These are phyloP conservation scores for Capsella bursapastoris DNA, from an alignment of 345 rosid species.

Conservation along the genomic window DNA sequence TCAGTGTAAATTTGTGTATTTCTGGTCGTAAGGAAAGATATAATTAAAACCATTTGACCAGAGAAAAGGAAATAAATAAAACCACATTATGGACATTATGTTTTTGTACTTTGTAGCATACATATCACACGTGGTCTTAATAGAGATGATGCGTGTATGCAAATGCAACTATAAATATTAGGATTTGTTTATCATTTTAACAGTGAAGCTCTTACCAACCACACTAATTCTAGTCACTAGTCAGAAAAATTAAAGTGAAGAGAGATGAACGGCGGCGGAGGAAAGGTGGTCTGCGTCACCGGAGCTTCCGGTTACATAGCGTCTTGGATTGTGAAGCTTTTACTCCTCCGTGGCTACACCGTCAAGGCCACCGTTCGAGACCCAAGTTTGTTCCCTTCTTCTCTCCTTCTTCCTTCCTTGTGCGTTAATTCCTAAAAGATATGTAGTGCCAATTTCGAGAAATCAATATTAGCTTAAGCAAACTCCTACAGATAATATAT, in stretches of 20 bases:
- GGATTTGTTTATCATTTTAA: neutral
- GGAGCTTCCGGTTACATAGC: slow-evolving; percentile 59
- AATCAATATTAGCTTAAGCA: neutral
- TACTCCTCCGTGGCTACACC: slow-evolving; percentile 51
- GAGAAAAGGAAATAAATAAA: no score
- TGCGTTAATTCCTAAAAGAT: no score
- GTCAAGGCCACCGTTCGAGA: slow-evolving; percentile 52
- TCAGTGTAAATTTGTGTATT: no score
- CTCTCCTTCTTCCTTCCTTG: neutral
- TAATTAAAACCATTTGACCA: no score
- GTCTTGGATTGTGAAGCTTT: slow-evolving; percentile 53
- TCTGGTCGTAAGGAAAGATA: no score
- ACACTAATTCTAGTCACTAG: neutral
- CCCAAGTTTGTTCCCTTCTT: slow-evolving; percentile 41
- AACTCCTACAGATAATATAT: neutral
- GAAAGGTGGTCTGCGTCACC: slow-evolving; percentile 51
- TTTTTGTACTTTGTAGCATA: no score
- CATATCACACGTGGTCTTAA: neutral
- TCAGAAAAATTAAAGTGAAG: neutral
- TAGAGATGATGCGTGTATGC: neutral
- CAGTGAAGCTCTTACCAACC: neutral
- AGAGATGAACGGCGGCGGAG: slow-evolving; percentile 31
- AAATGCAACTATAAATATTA: neutral
- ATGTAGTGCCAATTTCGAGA: neutral
- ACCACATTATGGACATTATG: no score